Evolutionary conservation across 2,329 filamentous ascomycete genomes (phyloP).

Genomic region (Aspergillus udagawae): DNA sequence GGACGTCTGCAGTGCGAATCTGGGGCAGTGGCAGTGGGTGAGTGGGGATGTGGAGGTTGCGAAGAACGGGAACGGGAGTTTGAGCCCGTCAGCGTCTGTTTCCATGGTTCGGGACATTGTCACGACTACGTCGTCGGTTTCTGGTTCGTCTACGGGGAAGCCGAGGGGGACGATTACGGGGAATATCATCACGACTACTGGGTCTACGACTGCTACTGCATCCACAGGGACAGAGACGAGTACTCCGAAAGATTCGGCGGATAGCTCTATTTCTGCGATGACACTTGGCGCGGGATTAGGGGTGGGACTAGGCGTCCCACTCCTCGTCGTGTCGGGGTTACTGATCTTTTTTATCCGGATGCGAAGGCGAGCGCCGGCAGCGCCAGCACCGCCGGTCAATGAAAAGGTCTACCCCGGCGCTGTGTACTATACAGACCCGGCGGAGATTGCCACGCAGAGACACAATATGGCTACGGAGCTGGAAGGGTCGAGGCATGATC

Average conservation of each 20-base stretch:
- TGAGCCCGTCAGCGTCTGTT: background rate
- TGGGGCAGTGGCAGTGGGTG: conserved; percentile 2
- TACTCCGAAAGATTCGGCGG: background rate
- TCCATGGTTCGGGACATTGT: background rate
- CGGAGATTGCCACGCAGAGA: conserved; percentile 1
- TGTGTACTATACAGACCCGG: background rate
- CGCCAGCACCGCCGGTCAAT: background rate
- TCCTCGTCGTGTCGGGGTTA: background rate
- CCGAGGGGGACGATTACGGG: background rate
- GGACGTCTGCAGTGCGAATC: conserved; percentile 1
- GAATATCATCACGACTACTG: background rate
- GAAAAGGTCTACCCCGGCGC: background rate
- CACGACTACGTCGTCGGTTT: background rate
- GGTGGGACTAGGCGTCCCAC: background rate
- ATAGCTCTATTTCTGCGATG: background rate
- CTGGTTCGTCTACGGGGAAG: background rate
- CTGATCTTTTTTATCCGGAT: background rate
- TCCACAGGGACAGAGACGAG: background rate
- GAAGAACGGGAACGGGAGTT: background rate
- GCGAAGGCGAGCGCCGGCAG: background rate
- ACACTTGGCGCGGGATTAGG: background rate
- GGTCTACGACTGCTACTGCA: background rate
- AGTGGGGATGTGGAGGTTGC: conserved; percentile 3
- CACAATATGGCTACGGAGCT: conserved; percentile 1
- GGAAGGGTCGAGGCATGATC: background rate